A percentile compares a stretch with the other conserved stretches of the same genome.
phyloP scores from a whole-genome alignment of 2,329 filamentous ascomycete genomes.

The Fusarium setosum region DNA sequence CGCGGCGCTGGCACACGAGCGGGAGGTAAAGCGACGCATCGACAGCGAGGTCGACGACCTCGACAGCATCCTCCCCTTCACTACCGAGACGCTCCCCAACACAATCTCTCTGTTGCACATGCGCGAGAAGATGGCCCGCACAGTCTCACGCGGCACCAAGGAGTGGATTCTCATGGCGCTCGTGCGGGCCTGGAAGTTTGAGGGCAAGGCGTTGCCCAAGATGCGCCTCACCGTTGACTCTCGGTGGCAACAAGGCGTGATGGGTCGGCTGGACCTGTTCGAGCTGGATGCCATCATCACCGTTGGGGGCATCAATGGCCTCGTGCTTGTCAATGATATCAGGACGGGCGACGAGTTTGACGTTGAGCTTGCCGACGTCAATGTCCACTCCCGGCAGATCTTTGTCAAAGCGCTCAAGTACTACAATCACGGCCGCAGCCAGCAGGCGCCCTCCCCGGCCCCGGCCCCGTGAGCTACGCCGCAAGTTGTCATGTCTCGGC shows the following conservation, averaged over 20 bases:
- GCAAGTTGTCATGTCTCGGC: constrained; percentile 9
- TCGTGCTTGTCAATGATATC: constrained; percentile 56
- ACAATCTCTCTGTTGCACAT: constrained; percentile 63
- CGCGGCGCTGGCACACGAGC: constrained; percentile 63
- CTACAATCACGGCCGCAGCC: constrained; percentile 7
- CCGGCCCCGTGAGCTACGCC: constrained; percentile 31
- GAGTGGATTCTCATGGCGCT: constrained; percentile 71
- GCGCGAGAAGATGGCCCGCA: constrained; percentile 62
- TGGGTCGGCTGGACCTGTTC: constrained; percentile 63
- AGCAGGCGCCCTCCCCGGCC: constrained; percentile 28
- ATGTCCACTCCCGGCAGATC: constrained; percentile 60
- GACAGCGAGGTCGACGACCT: constrained; percentile 43
- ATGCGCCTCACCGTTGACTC: constrained; percentile 61
- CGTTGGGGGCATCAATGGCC: constrained; percentile 50
- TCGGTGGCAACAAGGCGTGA: constrained; percentile 48
- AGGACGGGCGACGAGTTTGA: constrained; percentile 64
- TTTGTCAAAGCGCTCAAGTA: constrained; percentile 57
- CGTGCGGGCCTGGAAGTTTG: constrained; percentile 69
- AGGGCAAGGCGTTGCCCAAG: constrained; percentile 58
- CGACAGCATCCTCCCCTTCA: constrained; percentile 59
- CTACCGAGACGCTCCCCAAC: constrained; percentile 51
- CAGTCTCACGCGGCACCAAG: constrained; percentile 56
- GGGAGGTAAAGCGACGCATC: constrained; percentile 44
- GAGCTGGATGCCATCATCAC: constrained; percentile 57
- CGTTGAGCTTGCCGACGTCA: constrained; percentile 65